These are phyloP conservation scores for Vitis cinerea DNA, from an alignment of 164 flowering plant genomes.

Conservation along the genomic window DNA sequence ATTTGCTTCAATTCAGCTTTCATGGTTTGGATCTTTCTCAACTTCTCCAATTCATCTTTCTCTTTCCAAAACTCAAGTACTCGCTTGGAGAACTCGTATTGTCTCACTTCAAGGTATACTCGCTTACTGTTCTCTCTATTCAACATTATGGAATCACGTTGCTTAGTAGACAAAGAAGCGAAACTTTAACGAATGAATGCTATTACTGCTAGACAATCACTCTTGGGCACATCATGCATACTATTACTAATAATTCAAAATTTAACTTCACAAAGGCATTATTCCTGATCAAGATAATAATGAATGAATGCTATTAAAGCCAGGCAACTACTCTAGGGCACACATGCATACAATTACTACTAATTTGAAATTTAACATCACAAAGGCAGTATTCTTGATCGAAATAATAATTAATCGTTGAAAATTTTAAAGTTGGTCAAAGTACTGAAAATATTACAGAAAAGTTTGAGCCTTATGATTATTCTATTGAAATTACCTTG, in stretches of 20 bases:
- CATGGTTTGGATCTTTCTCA: slow-evolving; percentile 40
- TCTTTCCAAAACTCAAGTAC: slow-evolving; percentile 38
- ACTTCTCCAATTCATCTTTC: slow-evolving; percentile 69
- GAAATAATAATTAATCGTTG: neutral
- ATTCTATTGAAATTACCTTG: too few relatives aligned
- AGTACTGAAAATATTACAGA: neutral
- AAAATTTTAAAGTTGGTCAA: neutral
- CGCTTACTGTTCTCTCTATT: neutral
- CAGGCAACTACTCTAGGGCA: too few relatives aligned
- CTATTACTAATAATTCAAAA: too few relatives aligned
- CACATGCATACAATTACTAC: too few relatives aligned
- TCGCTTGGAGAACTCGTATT: slow-evolving; percentile 86
- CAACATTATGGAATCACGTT: neutral
- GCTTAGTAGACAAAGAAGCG: neutral
- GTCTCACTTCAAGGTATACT: slow-evolving; percentile 57
- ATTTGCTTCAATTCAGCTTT: slow-evolving; percentile 57
- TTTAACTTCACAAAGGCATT: too few relatives aligned
- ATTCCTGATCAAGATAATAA: too few relatives aligned
- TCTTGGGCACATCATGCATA: too few relatives aligned
- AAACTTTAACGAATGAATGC: too few relatives aligned
- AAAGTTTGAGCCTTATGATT: too few relatives aligned
- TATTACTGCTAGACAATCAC: too few relatives aligned
- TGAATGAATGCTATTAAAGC: too few relatives aligned
- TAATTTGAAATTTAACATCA: too few relatives aligned
- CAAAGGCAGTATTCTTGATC: neutral